phyloP scores from a whole-genome alignment of 495 filamentous ascomycete genomes.

The Xylaria longipes region DNA sequence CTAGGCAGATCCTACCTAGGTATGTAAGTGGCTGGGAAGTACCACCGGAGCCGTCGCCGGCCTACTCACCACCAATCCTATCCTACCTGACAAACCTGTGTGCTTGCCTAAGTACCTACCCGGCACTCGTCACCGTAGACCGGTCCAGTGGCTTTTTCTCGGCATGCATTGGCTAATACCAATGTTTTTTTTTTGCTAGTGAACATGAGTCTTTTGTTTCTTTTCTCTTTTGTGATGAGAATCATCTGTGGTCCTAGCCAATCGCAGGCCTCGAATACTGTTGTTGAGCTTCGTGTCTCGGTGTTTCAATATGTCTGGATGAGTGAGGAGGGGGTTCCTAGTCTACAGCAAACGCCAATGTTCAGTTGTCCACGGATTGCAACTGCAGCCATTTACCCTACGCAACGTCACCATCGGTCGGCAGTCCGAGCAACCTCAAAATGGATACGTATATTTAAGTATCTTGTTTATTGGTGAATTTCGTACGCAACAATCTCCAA shows the following conservation, averaged over 20 bases:
- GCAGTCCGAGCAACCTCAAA: background rate
- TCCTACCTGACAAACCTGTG: no score
- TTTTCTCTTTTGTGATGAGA: background rate
- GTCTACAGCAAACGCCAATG: background rate
- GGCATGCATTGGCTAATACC: constrained; percentile 6
- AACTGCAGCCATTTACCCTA: background rate
- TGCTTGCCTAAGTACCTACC: no score
- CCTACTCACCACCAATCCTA: background rate
- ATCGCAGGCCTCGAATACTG: background rate
- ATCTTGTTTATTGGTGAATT: background rate
- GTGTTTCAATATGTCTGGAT: background rate
- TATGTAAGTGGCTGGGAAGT: constrained; percentile 1
- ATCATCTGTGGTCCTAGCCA: background rate
- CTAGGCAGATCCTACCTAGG: background rate
- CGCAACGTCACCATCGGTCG: background rate
- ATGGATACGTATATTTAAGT: background rate
- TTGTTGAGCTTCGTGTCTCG: constrained; percentile 11
- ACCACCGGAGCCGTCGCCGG: background rate
- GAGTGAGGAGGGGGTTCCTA: background rate
- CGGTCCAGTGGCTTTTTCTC: constrained; percentile 17
- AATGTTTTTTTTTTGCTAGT: background rate
- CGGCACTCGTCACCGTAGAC: background rate
- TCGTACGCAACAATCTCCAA: background rate
- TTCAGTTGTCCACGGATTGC: background rate
- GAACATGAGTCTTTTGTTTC: background rate